Conservation (phyloP, 2,329 filamentous ascomycete genomes). For the Fusarium buharicum region DNA sequence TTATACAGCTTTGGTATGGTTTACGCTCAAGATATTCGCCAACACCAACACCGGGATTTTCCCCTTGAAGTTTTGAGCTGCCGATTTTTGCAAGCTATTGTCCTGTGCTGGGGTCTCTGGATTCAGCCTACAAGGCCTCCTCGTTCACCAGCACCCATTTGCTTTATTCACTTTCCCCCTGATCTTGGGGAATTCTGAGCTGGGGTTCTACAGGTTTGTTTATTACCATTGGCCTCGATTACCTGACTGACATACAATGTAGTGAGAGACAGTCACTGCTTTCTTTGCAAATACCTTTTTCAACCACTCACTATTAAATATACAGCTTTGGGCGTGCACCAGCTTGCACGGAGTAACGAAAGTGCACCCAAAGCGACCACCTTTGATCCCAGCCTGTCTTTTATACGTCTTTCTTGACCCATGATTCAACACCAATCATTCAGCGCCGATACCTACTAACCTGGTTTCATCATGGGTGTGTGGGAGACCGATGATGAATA, state of each 20-base stretch:
- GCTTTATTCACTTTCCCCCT: neutral
- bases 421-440: slow-evolving; percentile 1
- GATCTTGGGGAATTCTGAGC: too few relatives aligned
- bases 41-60: slow-evolving; percentile 12
- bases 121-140: slow-evolving; percentile 11
- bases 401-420: neutral
- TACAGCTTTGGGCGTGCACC: slow-evolving; percentile 31
- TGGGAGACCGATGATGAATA: slow-evolving; percentile 74
- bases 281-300: slow-evolving; percentile 12
- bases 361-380: neutral
- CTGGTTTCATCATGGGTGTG: slow-evolving; percentile 58
- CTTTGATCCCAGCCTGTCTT: neutral
- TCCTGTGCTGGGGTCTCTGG: slow-evolving; percentile 2
- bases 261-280: slow-evolving; percentile 6
- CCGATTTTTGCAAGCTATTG: slow-evolving; percentile 1
- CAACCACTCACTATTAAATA: slow-evolving; percentile 10
- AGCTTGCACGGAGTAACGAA: slow-evolving; percentile 24
- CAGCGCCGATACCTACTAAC: neutral
- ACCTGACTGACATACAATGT: slow-evolving; percentile 6
- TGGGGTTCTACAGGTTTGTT: too few relatives aligned
- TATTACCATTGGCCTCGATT: neutral
- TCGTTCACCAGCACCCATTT: slow-evolving; percentile 15
- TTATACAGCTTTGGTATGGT: slow-evolving; percentile 17
- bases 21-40: slow-evolving; percentile 12
- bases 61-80: slow-evolving; percentile 7